Evolutionary conservation across 352 stramenopile genomes (phyloP), one percentile per base, ranked within the genome.

Genomic region (Blastocystis sp.): DNA sequence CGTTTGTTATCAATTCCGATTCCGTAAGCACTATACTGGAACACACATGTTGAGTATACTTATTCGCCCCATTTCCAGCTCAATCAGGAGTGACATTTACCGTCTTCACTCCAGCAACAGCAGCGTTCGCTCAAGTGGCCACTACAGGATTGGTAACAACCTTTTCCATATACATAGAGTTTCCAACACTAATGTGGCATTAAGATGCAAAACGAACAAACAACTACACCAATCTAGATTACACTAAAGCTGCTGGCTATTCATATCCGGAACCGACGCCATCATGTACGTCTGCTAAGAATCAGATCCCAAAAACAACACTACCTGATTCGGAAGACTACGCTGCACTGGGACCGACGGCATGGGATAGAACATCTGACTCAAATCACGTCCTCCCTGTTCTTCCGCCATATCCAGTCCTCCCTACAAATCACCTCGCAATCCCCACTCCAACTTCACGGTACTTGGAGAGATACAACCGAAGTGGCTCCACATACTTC

Each of bases 401-500:
- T 71, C 59, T 38, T 36, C 32, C 34, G 7, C 63, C 38, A 18
- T 18, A 51, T 73, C 63, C 14, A 73, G n/a, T 18, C 63, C 48
- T 51, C 63, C 63, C 63, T 73, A 51, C 0, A 32, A 24, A 9
- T 21, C 16, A 8, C 42, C 9, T 3, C 3, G 11, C 27, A 6
- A 29, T 18, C 21, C 34, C 18, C 16, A 24, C 11, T 18, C 4
- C 16, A 34, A 79, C 93, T 89, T 98, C 95, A 40, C 95, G 91
- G 91, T 99, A 99, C 89, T 98, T 98, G 49, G 92, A 92, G 56
- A 99, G 90, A 90, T 98, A 99, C 42, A 98, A 88, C 89, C 98
- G 98, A 27, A 99, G 91, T 51, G 96, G 96, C 88, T 99, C 96
- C 44, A 98, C 94, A 89, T 99, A 99, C 88, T 95, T 96, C 88